Conservation (phyloP, 306 rosid species). For the Cicer judaicum region DNA sequence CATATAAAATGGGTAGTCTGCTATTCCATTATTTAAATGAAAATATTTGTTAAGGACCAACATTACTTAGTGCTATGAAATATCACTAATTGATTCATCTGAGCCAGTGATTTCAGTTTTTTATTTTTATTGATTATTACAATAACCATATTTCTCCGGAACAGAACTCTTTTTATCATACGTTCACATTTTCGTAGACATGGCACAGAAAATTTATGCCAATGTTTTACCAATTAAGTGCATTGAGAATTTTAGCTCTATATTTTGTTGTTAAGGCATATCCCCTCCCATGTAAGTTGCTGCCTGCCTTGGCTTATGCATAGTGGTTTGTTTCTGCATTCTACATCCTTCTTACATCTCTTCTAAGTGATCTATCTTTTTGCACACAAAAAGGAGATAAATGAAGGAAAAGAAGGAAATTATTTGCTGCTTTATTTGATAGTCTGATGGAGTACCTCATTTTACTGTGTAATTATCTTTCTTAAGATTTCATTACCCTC, state of each 20-base stretch:
- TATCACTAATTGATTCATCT: slow-evolving; percentile 38
- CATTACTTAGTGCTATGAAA: slow-evolving; percentile 17
- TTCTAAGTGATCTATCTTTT: slow-evolving; percentile 23
- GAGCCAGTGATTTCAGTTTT: slow-evolving; percentile 1
- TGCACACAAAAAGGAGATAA: slow-evolving; percentile 19
- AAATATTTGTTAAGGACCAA: slow-evolving; percentile 26
- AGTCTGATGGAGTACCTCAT: background rate
- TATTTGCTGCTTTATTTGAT: slow-evolving; percentile 17
- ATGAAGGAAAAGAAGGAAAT: slow-evolving; percentile 8
- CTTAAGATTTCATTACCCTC: slow-evolving; percentile 18
- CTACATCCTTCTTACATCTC: slow-evolving; percentile 13
- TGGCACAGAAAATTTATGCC: slow-evolving; percentile 21
- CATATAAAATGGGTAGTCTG: slow-evolving; percentile 32
- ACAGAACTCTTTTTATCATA: background rate
- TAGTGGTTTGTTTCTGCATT: slow-evolving; percentile 18
- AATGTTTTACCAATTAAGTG: slow-evolving; percentile 13
- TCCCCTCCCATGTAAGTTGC: slow-evolving; percentile 10
- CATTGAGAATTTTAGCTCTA: background rate
- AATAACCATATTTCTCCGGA: background rate
- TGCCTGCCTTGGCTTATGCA: slow-evolving; percentile 2
- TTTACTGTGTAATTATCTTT: slow-evolving; percentile 43
- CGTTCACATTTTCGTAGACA: background rate
- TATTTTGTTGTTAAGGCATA: slow-evolving; percentile 32
- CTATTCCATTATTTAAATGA: slow-evolving; percentile 21
- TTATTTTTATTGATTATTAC: slow-evolving; percentile 8